Percentiles rank a stretch among this genome's conserved stretches.
phyloP scores from a whole-genome alignment of 352 stramenopile genomes.

The Phytophthora sojae region DNA sequence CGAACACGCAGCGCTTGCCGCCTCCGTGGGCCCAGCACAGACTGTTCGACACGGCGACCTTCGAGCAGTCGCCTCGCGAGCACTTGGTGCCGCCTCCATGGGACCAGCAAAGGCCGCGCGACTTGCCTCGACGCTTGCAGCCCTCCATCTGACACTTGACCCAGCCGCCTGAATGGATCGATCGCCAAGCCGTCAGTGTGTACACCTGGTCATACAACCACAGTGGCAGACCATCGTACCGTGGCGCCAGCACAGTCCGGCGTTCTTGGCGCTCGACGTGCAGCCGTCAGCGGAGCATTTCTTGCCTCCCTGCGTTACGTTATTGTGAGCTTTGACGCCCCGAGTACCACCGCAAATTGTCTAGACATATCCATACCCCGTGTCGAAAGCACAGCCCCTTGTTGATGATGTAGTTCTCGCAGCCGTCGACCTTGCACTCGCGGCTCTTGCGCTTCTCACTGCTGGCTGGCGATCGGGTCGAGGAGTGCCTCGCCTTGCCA shows the following conservation, averaged over 20 bases:
- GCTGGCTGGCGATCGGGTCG: conserved; percentile 5
- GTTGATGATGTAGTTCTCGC: conserved; percentile 61
- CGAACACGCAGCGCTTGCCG: conserved; percentile 44
- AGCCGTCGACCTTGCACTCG: conserved; percentile 45
- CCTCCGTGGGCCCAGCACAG: conserved; percentile 50
- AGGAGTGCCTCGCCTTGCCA: background rate
- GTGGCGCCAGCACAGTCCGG: conserved; percentile 47
- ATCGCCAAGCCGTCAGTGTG: background rate
- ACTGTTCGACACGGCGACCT: conserved; percentile 49
- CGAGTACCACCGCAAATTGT: conserved; percentile 9
- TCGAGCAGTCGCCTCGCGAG: conserved; percentile 31
- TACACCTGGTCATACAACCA: background rate
- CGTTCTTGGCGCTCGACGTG: conserved; percentile 48
- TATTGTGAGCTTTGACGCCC: background rate
- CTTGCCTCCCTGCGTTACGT: conserved; percentile 42
- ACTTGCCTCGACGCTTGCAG: conserved; percentile 49
- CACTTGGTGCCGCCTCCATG: conserved; percentile 55
- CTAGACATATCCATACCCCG: conserved; percentile 28
- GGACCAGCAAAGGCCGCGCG: conserved; percentile 54
- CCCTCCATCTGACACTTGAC: conserved; percentile 48
- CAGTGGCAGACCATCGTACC: conserved; percentile 15
- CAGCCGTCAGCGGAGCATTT: conserved; percentile 43
- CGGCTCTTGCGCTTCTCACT: conserved; percentile 42
- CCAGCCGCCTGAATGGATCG: conserved; percentile 34
- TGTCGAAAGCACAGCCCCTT: conserved; percentile 55